These are phyloP conservation scores for Solanum acaule DNA, from an alignment of 257 asterid genomes.

Conservation along the genomic window DNA sequence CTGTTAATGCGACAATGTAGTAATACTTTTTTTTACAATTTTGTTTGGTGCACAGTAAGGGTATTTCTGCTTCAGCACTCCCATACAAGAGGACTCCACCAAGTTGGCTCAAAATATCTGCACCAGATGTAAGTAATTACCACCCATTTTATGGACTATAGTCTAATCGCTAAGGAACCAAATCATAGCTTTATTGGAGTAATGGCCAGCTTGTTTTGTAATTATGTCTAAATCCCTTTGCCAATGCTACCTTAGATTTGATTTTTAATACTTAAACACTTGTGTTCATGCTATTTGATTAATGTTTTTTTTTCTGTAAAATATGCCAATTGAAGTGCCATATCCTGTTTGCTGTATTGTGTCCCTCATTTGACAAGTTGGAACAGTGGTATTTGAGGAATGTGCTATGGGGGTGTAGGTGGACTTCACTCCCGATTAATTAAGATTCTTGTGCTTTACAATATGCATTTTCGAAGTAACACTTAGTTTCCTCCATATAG, in stretches of 20 bases:
- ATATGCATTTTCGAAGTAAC: not conserved
- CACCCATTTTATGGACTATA: not conserved
- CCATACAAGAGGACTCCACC: constrained; percentile 24
- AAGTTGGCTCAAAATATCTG: constrained; percentile 53
- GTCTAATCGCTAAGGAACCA: not conserved
- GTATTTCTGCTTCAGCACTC: constrained; percentile 65
- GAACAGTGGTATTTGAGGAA: not conserved
- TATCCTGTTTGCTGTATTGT: not conserved
- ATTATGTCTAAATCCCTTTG: not conserved
- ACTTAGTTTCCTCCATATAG: not conserved
- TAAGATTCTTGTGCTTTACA: not conserved
- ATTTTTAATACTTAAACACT: not conserved
- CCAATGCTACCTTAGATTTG: not conserved
- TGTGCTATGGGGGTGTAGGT: not conserved
- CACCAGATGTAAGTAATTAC: constrained; percentile 35
- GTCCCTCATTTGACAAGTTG: not conserved
- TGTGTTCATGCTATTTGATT: not conserved
- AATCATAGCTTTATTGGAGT: not conserved
- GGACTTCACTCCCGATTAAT: not conserved
- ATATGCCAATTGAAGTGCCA: not conserved
- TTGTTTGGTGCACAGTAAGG: constrained; percentile 36
- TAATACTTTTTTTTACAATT: not conserved
- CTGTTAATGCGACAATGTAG: not conserved
- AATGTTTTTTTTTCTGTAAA: not conserved
- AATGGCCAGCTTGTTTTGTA: not conserved